These are phyloP conservation scores for Zygosaccharomyces sapae DNA, from an alignment of 1,139 yeast genomes.

Conservation along the genomic window DNA sequence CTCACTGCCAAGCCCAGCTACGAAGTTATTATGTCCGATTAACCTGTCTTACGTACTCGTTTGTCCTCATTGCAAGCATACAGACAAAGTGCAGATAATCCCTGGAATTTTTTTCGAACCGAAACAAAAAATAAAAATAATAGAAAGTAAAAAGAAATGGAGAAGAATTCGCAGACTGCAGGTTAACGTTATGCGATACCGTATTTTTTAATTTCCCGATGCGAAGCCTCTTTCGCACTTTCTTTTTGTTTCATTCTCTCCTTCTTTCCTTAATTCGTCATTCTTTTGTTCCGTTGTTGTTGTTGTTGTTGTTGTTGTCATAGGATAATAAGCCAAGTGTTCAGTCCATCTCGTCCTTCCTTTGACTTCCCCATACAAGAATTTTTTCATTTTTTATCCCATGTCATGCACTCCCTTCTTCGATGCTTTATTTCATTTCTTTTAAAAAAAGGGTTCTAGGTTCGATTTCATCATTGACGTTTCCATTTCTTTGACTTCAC, in stretches of 20 bases:
- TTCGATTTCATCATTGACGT: not conserved
- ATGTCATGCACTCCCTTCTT: not conserved
- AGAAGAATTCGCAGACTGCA: not conserved
- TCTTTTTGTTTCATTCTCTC: not conserved
- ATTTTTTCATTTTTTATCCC: not conserved
- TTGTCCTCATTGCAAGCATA: not conserved
- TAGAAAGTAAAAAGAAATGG: not conserved
- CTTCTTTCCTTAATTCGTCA: not conserved
- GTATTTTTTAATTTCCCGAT: not conserved
- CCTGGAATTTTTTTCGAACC: not conserved
- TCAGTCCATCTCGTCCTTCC: not conserved
- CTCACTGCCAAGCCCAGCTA: not conserved
- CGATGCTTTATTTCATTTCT: not conserved
- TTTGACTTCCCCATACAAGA: not conserved
- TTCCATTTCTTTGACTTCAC: not conserved
- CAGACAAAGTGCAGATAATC: not conserved
- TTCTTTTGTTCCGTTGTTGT: constrained; percentile 1
- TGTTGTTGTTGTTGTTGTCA: not conserved
- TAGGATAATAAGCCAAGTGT: not conserved
- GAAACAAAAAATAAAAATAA: not conserved
- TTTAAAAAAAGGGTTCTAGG: not conserved
- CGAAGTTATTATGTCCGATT: not conserved
- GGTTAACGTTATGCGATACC: not conserved
- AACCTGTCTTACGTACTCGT: not conserved
- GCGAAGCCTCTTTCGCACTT: not conserved